A percentile compares a stretch with the other conserved stretches of the same genome.
Evolutionary conservation across 2,329 filamentous ascomycete species (phyloP).

Genomic region (Colletotrichum sp.): DNA sequence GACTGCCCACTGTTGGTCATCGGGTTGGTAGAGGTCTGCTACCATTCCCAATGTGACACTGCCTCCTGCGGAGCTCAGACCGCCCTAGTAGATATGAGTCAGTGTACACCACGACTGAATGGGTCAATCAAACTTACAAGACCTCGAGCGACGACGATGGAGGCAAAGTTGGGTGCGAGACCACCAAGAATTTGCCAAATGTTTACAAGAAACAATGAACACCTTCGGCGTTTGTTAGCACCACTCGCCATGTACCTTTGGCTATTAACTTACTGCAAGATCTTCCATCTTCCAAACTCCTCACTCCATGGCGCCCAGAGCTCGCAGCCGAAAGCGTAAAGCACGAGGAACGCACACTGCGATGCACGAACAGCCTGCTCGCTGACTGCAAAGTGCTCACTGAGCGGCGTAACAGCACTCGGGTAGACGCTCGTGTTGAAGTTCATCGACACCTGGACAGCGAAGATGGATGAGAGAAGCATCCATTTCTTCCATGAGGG

Average conservation of each 20-base stretch:
- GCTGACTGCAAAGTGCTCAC: constrained; percentile 49
- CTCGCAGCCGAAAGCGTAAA: constrained; percentile 54
- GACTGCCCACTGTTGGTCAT: constrained; percentile 63
- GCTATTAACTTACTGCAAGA: constrained; percentile 47
- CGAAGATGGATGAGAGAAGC: constrained; percentile 54
- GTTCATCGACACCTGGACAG: constrained; percentile 61
- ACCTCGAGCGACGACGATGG: constrained; percentile 46
- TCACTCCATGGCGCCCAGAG: constrained; percentile 62
- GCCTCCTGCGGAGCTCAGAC: constrained; percentile 67
- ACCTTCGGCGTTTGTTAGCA: not conserved
- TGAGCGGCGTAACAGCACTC: constrained; percentile 51
- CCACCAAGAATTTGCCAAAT: constrained; percentile 56
- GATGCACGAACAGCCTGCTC: constrained; percentile 50
- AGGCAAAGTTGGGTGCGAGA: constrained; percentile 43
- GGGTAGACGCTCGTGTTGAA: constrained; percentile 58
- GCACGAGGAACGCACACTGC: constrained; percentile 54
- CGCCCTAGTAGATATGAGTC: too few species aligned
- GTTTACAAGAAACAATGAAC: constrained; percentile 52
- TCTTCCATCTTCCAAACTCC: constrained; percentile 56
- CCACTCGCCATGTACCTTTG: too few species aligned
- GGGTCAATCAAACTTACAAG: too few species aligned
- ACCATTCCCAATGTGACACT: constrained; percentile 70
- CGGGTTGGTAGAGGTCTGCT: constrained; percentile 65
- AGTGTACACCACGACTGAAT: too few species aligned
- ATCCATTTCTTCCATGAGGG: constrained; percentile 55